Base-by-base conservation (phyloP, 2,329 filamentous ascomycete genomes). In the Lizonia empirigonia region DNA sequence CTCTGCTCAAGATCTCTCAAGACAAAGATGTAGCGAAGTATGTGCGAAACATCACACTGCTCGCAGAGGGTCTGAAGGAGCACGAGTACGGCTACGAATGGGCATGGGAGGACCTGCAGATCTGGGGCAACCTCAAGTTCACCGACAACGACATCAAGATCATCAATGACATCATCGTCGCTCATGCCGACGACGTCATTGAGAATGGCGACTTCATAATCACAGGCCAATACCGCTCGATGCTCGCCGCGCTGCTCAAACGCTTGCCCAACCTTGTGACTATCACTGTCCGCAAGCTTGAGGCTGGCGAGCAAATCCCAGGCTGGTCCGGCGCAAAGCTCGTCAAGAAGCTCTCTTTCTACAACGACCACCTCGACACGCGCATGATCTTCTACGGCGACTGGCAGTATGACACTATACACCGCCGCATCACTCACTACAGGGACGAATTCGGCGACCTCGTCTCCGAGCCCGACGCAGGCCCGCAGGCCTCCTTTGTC, bases 401-500 rank as follows among this genome's bases (percentile, higher is more conserved):
- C 27, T 64, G 53, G 49, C 48, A 61, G 44, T 64, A 65, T 41
- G 63, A 64, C 7, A 56, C 34, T 8, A 7, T 46, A 2, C 53
- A 64, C 26, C 30, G 30, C 5, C 40, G 58, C 10, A 34, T 55
- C 33, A 63, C 56, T 7, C 30, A 42, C 4, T 56, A 53, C 32
- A 37, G 15, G 0, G 62, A 65, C 9, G 58, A 61, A 26, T 64
- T 41, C 7, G 62, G 62, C 20, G 58, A 60, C 4, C 22, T 47
- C 12, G 34, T 58, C 23, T 23, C 24, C 18, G 53, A 56, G 35
- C 33, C 26, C 1, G 29, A 36, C 24, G 47, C 50, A 3, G 61
- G 63, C 8, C 55, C 56, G 2, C 61, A 65, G 38, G 51, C 50
- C 1, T 36, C 37, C 3, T 60, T 58, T 29, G 20, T 33, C 6